Evolutionary conservation across 1,139 yeast species (phyloP), one percentile per base, ranked within the genome.

Genomic region (Candida smagusa): DNA sequence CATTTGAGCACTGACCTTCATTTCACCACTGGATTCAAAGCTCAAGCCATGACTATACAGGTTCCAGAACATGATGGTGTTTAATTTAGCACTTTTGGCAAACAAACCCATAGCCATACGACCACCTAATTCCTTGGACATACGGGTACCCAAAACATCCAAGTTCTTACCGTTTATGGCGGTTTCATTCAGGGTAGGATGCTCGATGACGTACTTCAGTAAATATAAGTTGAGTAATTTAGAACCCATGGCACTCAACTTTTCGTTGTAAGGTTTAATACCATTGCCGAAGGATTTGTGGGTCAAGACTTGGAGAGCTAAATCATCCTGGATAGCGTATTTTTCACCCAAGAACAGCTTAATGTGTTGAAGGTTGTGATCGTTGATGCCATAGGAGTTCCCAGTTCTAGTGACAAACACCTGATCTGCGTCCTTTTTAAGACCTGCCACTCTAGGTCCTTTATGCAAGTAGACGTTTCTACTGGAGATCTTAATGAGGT

Each of bases 271-370:
- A 12, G 97, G 96, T 52, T 82, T 81, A 44, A 77, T 71, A 11
- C 96, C 97, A 62, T 87, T 94, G 7, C 95, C 95, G 70, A 89
- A 90, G 30, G 96, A 86, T 64, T 90, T 90, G 64, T 90, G 97
- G 9, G 97, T 89, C 52, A 89, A 66, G 26, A 85, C 80, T 63
- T 90, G 97, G 44, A 88, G 65, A 28, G 84, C 68, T 42, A 85
- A 50, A 22, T 76, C 76, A 42, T 76, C 75, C 19, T 81, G 73
- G 39, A 77, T 60, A 45, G 60, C 52, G 51, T 66, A 73, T 48
- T 70, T 61, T 12, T 59, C 60, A 24, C 56, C 47, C 33, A 84
- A 63, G 44, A 81, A 73, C 25, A 56, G 49, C 48, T 75, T 74
- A 38, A 81, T 62, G 29, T 68, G 64, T 42, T 61, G 53, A 37